Evolutionary conservation across 108 stramenopile genomes (phyloP), one percentile per base, ranked within the genome.

Genomic region (Skeletonema menzelii): DNA sequence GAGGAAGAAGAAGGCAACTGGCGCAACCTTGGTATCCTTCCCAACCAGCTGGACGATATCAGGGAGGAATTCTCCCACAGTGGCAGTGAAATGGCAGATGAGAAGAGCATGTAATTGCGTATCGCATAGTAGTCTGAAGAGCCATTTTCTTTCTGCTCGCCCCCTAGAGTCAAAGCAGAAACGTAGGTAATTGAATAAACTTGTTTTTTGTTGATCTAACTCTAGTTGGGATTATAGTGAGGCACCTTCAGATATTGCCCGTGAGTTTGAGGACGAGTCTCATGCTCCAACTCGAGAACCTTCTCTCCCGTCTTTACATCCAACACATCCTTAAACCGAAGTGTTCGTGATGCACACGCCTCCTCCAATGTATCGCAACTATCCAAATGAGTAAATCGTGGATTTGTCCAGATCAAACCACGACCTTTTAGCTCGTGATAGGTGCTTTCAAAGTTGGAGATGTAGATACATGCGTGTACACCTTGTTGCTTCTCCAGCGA

Each of bases 331-430:
- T 76, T 78, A 57, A 83, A 83, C 4, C 82, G 77, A 38, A 83
- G 70, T 27, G 82, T 83, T 31, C 82, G 49, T 17, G 82, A 79
- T 12, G 66, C 67, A 20, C 19, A 56, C 0, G 84, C 84, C 68
- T 87, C 84, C 63, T 83, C 84, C 84, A 73, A 83, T 0, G 86
- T 77, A 57, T 87, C 84, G 49, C 86, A 87, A 47, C 73, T 77
- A 69, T 87, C 86, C 20, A 87, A 67, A 60, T 79, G 77, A 1
- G 65, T 79, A 58, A 84, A 84, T 49, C 84, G 63, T 14, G 84
- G 80, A 59, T 84, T 84, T 2, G 84, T 84, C 80, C 79, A 84
- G 20, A 84, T 73, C 62, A 82, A 59, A 58, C 65, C 34, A 12
- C 53, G 28, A 5, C 38, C 44, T 34, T 70, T 35, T 11, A 84